Evolutionary conservation across 2,329 filamentous ascomycete genomes (phyloP), one percentile per base, ranked within the genome.

Genomic region (Capronia epimyces): DNA sequence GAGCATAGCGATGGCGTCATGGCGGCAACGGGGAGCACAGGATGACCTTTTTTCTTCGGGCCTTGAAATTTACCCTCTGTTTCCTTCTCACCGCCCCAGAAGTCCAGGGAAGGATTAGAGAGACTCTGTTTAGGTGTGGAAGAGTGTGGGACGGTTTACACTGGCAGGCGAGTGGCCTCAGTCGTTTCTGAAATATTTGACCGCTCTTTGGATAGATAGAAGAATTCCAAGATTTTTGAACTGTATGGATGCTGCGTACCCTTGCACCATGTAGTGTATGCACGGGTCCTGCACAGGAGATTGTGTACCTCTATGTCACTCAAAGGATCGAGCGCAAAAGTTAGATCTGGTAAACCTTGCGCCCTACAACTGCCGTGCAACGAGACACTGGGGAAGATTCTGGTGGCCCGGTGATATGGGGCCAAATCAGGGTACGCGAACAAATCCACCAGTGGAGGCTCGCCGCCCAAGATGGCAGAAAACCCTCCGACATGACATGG

Each of bases 1-100:
- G 41, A 46, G 53, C 56, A 58, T 58, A 54, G 56, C 56, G 56
- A 58, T 48, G 56, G 56, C 56, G 56, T 58, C 53, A 41, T 10
- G 51, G 51, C 31, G 50, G 29, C 36, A 37, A 37, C 36, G 25
- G 20, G 36, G 16, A 42, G 32, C 22, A 39, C 31, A 43, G 45
- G 24, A 43, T 18, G 43, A 22, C 20, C 13, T 18, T 40, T 48
- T 59, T 55, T 61, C 50, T 54, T 54, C 54, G 53, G 55, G 55
- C 61, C 55, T 48, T 56, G 53, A 45, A 25, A 40, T 51, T 46
- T 53, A 57, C 46, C 41, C 46, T 48, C 47, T 46, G 12, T 36
- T 56, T 43, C 34, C 43, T 22, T 43, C 39, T 25, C 22, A 45
- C 36, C 21, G 34, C 29, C 12, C 24, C 16, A 13, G 32, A 25